Conservation (phyloP, 306 rosid species). For the Vicia faba region DNA sequence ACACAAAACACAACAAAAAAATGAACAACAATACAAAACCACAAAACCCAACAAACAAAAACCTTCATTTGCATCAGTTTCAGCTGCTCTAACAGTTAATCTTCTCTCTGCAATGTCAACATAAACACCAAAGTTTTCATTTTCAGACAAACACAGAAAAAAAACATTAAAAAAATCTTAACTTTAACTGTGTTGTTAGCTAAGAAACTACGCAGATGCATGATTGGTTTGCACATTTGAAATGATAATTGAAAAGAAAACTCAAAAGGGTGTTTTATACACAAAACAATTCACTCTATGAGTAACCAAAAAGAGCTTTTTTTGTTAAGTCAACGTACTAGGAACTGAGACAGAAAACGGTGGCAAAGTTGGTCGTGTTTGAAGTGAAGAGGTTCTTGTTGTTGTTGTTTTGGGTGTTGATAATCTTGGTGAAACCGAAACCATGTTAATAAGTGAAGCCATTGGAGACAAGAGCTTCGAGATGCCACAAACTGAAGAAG, state of each 20-base stretch:
- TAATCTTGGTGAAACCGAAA: conserved; percentile 41
- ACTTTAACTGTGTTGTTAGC: conserved; percentile 18
- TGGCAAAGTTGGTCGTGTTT: conserved; percentile 9
- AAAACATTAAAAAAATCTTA: conserved; percentile 9
- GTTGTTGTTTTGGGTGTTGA: conserved; percentile 11
- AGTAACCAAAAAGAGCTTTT: conserved; percentile 29
- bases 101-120: conserved; percentile 42
- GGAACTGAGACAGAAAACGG: conserved; percentile 31
- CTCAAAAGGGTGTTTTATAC: conserved; percentile 33
- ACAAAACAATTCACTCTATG: conserved; percentile 8
- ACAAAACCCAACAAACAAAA: conserved; percentile 21
- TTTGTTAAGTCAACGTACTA: conserved; percentile 38
- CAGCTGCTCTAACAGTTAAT: conserved; percentile 42
- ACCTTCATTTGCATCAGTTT: conserved; percentile 50
- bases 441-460: conserved; percentile 45
- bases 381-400: conserved; percentile 34
- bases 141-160: not conserved
- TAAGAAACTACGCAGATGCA: conserved; percentile 28
- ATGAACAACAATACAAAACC: conserved; percentile 21
- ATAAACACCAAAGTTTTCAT: conserved; percentile 25
- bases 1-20: conserved; percentile 14
- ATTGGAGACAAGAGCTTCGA: conserved; percentile 32
- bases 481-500: conserved; percentile 5
- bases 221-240: conserved; percentile 30
- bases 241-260: conserved; percentile 1